These are phyloP conservation scores for Arthrobotrys pseudoclavata DNA, from an alignment of 2,329 filamentous ascomycete genomes.

Conservation along the genomic window DNA sequence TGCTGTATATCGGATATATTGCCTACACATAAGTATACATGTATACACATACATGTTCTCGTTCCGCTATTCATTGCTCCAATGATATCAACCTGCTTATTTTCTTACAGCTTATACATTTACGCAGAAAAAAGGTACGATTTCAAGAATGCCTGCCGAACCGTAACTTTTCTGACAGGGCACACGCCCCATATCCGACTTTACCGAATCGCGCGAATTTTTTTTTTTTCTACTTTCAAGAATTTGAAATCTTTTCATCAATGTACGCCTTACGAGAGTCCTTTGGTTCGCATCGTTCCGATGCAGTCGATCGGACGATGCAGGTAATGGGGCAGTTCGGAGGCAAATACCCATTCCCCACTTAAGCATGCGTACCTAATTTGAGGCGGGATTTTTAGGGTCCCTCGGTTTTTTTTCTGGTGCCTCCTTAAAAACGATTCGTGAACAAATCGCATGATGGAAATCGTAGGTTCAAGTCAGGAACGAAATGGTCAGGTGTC, in stretches of 20 bases:
- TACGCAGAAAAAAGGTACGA: background rate
- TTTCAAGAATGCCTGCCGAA: conserved; percentile 41
- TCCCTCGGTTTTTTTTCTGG: background rate
- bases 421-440: background rate
- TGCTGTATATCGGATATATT: conserved; percentile 17
- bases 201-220: conserved; percentile 13
- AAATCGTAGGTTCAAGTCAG: background rate
- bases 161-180: background rate
- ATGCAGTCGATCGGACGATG: conserved; percentile 51
- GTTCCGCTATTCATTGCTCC: background rate
- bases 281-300: conserved; percentile 9
- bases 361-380: background rate
- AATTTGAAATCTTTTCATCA: conserved; percentile 36
- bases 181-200: conserved; percentile 6
- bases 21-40: background rate
- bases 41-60: background rate
- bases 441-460: background rate
- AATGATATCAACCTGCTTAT: conserved; percentile 51
- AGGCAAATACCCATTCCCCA: conserved; percentile 3
- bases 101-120: background rate
- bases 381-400: background rate
- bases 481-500: background rate
- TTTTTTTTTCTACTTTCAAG: background rate
- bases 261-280: conserved; percentile 6
- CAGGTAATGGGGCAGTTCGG: conserved; percentile 3